Evolutionary conservation across 73 alveolate species (phyloP).

Genomic region (Halteria grandinella): DNA sequence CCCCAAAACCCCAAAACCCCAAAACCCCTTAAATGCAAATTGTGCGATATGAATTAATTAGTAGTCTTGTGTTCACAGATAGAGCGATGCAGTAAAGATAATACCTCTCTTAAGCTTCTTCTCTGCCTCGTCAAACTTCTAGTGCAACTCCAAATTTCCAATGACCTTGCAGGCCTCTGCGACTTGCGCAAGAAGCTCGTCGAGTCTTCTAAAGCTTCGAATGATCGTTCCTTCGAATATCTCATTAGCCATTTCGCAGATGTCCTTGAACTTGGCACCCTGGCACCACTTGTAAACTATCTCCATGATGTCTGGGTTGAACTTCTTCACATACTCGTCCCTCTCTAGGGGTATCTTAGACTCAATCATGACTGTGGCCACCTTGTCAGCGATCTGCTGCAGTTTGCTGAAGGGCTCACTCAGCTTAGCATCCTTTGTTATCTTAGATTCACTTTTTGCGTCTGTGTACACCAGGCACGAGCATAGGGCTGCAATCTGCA

Average conservation of each 20-base stretch:
- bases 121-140: slow-evolving; percentile 91
- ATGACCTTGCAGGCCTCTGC: slow-evolving; percentile 88
- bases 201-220: slow-evolving; percentile 94
- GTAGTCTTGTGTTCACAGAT: slow-evolving; percentile 63
- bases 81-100: slow-evolving; percentile 99
- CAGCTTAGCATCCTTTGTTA: slow-evolving; percentile 81
- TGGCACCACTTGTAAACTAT: slow-evolving; percentile 91
- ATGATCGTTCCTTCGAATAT: slow-evolving; percentile 96
- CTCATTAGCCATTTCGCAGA: slow-evolving; percentile 88
- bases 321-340: slow-evolving; percentile 84
- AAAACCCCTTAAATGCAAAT: neutral
- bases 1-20: neutral
- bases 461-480: slow-evolving; percentile 88
- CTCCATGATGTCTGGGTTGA: slow-evolving; percentile 95
- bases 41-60: neutral
- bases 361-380: slow-evolving; percentile 88
- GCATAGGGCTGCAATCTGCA: slow-evolving; percentile 90
- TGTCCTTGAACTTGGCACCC: slow-evolving; percentile 89
- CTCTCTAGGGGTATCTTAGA: slow-evolving; percentile 92
- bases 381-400: slow-evolving; percentile 74
- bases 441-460: slow-evolving; percentile 74
- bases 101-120: slow-evolving; percentile 98
- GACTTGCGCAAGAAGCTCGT: slow-evolving; percentile 92
- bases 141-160: slow-evolving; percentile 88
- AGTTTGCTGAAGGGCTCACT: slow-evolving; percentile 44